These are phyloP conservation scores for Paecilomyces formosus DNA, from an alignment of 2,329 filamentous ascomycete genomes.

Conservation along the genomic window DNA sequence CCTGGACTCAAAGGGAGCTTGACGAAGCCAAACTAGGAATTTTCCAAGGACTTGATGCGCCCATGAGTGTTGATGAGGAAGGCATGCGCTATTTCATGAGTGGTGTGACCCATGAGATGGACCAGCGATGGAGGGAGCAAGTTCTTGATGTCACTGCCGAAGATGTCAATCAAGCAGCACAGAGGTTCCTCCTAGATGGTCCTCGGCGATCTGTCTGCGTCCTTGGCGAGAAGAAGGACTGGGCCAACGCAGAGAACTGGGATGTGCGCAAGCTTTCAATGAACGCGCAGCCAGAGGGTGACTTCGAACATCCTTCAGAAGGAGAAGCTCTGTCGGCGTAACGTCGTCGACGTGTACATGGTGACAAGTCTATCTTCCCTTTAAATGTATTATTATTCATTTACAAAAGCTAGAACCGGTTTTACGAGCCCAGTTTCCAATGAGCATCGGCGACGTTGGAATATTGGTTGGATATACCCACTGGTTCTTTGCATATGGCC, in stretches of 20 bases:
- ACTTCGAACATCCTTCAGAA: constrained; percentile 13
- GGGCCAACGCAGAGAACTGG: constrained; percentile 64
- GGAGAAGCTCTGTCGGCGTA: constrained; percentile 18
- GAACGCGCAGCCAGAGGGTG: constrained; percentile 34
- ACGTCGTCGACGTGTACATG: constrained; percentile 1
- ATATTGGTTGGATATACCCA: constrained; percentile 3
- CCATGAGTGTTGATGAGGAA: constrained; percentile 76
- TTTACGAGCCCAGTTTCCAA: background rate
- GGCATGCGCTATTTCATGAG: constrained; percentile 80
- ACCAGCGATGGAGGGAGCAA: constrained; percentile 72
- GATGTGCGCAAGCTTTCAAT: constrained; percentile 67
- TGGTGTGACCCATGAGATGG: constrained; percentile 82
- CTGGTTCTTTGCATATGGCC: constrained; percentile 1
- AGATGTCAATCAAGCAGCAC: constrained; percentile 73
- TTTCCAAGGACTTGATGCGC: constrained; percentile 88
- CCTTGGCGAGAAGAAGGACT: constrained; percentile 75
- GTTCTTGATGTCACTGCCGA: constrained; percentile 77
- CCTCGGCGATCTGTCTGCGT: constrained; percentile 59
- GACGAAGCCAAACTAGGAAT: constrained; percentile 95
- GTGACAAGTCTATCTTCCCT: background rate
- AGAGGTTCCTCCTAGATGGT: constrained; percentile 69
- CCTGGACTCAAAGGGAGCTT: constrained; percentile 76
- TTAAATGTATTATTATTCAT: background rate
- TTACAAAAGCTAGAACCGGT: background rate
- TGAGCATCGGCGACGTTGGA: background rate